Percentiles rank a stretch among this genome's conserved stretches.
These are phyloP conservation scores for Ophiocordyceps sinensis DNA, from an alignment of 2,329 filamentous ascomycete genomes.

Conservation along the genomic window DNA sequence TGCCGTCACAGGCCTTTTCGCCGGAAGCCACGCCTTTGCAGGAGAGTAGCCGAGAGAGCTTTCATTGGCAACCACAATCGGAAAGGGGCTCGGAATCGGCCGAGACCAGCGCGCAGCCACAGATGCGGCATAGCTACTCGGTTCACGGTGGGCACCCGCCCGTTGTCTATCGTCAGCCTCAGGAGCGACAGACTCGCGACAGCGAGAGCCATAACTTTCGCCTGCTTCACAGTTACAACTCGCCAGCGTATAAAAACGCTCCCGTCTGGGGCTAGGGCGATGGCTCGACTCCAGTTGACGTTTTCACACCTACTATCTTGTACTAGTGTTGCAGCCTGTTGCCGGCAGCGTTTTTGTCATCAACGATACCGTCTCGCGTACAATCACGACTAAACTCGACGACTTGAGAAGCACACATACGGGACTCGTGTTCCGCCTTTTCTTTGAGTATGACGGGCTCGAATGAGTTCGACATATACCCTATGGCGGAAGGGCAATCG, in stretches of 20 bases:
- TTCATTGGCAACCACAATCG: background rate
- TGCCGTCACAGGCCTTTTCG: conserved; percentile 2
- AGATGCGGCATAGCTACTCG: background rate
- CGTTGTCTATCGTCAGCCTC: conserved; percentile 18
- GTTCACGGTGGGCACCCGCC: conserved; percentile 13
- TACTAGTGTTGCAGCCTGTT: background rate
- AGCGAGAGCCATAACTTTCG: conserved; percentile 25
- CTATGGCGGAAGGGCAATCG: no score
- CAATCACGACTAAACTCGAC: no score
- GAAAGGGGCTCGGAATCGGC: no score
- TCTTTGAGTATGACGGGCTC: no score
- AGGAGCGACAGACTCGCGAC: conserved; percentile 12
- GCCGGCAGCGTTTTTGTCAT: background rate
- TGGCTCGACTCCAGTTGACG: background rate
- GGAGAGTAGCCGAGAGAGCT: background rate
- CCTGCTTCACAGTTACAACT: conserved; percentile 43
- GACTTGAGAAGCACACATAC: no score
- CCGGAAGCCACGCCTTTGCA: background rate
- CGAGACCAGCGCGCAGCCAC: background rate
- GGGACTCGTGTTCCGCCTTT: no score
- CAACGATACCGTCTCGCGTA: background rate
- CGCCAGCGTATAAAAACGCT: conserved; percentile 37
- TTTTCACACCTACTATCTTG: background rate
- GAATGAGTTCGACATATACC: no score
- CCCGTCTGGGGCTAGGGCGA: conserved; percentile 38